Evolutionary conservation across 345 rosid genomes (phyloP), one percentile per base, ranked within the genome.

Genomic region (Laguncularia racemosa): DNA sequence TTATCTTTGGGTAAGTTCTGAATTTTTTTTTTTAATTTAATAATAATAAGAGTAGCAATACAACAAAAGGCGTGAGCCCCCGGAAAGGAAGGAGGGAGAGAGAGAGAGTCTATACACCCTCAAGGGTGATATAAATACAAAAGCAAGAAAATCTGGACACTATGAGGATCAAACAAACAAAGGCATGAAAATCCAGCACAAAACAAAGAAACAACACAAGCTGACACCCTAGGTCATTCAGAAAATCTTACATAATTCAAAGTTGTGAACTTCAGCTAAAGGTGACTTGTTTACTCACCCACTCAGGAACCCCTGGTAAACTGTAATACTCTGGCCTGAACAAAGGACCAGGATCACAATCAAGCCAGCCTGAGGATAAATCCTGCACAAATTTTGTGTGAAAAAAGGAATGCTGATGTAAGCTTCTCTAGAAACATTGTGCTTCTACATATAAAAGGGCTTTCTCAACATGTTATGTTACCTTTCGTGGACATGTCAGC

Each of bases 401-500:
- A 38, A 44, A 13, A n/a, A n/a, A 48, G 23, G 48, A 14, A 12
- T 9, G 14, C 26, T 12, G 56, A 46, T 26, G 61, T 59, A 62
- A 67, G 20, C n/a, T 59, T 21, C 53, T 47, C 43, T 14, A 46
- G 54, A 62, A 53, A 16, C 46, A 51, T 52, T 23, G 38, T 14
- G 26, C 26, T 56, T 28, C 40, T 55, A 63, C 40, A 74, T 53
- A 60, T 16, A 65, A 62, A 21, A 6, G 6, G 10, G 14, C 10
- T n/a, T 12, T 16, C 46, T 56, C 53, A 57, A 60, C 18, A 45
- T 65, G 71, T 68, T 80, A 45, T 65, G 71, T 68, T 80, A 87
- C 99, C 93, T 87, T 86, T 57, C 99, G 66, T 13, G 97, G 97
- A 81, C 99, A 93, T 59, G 99, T 93, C 55, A 81, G 73, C 99